phyloP scores from a whole-genome alignment of 768 basidiomycete genomes.

The Trametes punicea region DNA sequence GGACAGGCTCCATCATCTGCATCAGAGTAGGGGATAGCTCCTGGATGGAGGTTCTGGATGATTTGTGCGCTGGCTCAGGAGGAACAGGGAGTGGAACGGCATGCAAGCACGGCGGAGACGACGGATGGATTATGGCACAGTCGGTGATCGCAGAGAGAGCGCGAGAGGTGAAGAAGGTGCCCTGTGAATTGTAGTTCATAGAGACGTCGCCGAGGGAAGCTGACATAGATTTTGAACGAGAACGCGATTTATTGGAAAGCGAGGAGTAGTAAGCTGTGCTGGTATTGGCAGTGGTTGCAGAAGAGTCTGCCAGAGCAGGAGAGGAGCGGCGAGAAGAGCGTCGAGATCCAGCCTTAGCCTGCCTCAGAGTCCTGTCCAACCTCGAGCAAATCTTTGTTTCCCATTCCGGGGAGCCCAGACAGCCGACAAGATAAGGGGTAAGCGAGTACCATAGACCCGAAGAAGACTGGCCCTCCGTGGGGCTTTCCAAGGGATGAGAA shows the following conservation, averaged over 20 bases:
- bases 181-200: neutral
- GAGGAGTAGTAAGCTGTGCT: conserved; percentile 13
- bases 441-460: neutral
- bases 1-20: conserved; percentile 26
- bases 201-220: conserved; percentile 23
- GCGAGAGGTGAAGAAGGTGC: neutral
- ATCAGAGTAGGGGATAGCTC: conserved; percentile 19
- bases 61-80: neutral
- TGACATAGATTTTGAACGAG: conserved; percentile 20
- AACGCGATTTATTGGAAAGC: conserved; percentile 11
- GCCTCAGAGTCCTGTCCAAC: conserved; percentile 7
- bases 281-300: conserved; percentile 1
- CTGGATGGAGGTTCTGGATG: neutral
- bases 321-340: conserved; percentile 4
- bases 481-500: neutral
- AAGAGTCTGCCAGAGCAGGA: conserved; percentile 8
- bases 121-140: conserved; percentile 22
- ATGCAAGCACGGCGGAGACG: conserved; percentile 19
- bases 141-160: conserved; percentile 18
- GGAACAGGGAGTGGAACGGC: neutral
- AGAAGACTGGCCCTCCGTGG: too few species aligned
- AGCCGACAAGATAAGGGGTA: conserved; percentile 26
- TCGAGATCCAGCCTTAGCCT: neutral
- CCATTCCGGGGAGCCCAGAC: conserved; percentile 28
- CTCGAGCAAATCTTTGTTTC: conserved; percentile 25